A percentile compares a stretch with the other conserved stretches of the same genome.
phyloP scores from a whole-genome alignment of 1,284 basidiomycete species.

The Ceratobasidium papillatum region DNA sequence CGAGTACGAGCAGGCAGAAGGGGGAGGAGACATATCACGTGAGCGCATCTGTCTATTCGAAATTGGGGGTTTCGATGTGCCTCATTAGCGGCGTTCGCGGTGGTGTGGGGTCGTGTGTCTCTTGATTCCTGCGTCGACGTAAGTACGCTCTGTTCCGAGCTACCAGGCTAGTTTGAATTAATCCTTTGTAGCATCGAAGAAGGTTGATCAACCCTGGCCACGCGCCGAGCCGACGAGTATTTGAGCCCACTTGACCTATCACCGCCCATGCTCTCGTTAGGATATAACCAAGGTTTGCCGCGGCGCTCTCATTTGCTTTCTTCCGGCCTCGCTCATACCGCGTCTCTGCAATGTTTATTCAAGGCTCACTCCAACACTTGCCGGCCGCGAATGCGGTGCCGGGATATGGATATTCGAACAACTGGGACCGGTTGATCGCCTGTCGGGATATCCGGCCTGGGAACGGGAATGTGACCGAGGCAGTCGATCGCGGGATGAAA shows the following conservation, averaged over 20 bases:
- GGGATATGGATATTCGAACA: conserved; percentile 19
- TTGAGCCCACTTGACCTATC: background rate
- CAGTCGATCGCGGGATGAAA: conserved; percentile 15
- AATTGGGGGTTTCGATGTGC: conserved; percentile 14
- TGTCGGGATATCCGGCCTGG: conserved; percentile 23
- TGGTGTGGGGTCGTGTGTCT: background rate
- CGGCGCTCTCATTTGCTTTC: background rate
- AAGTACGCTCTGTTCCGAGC: background rate
- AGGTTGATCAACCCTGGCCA: conserved; percentile 27
- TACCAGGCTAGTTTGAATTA: conserved; percentile 7
- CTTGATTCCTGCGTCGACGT: conserved; percentile 4
- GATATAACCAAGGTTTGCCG: conserved; percentile 25
- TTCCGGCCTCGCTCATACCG: background rate
- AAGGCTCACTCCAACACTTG: conserved; percentile 33
- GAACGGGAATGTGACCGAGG: conserved; percentile 1
- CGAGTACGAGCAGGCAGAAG: background rate
- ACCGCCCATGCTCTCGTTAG: conserved; percentile 24
- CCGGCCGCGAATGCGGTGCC: background rate
- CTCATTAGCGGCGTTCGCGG: conserved; percentile 29
- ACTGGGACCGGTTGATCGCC: conserved; percentile 31
- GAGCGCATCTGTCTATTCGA: background rate
- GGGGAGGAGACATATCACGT: conserved; percentile 1
- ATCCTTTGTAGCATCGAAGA: conserved; percentile 31
- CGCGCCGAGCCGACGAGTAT: conserved; percentile 19
- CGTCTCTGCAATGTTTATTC: background rate